Evolutionary conservation across 2,329 filamentous ascomycete species (phyloP).

Genomic region (Claviceps citrina): DNA sequence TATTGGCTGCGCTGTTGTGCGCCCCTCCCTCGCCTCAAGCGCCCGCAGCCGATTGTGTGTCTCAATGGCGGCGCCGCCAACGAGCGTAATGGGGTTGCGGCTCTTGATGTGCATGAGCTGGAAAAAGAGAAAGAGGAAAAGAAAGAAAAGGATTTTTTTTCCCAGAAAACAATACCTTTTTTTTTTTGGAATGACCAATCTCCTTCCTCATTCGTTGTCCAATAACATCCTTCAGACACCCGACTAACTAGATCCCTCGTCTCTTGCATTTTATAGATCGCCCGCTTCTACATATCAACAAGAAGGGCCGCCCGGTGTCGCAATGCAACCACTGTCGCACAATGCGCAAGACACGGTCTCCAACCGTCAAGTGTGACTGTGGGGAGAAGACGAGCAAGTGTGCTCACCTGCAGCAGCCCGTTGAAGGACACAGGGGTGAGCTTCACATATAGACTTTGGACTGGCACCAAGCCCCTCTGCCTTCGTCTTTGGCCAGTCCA

Average conservation of each 20-base stretch:
- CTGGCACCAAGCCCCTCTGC: not conserved
- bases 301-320: conserved; percentile 91
- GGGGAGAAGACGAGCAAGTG: conserved; percentile 75
- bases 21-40: not conserved
- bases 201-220: too few relatives aligned
- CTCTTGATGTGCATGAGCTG: not conserved
- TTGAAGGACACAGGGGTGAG: conserved; percentile 46
- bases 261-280: conserved; percentile 45
- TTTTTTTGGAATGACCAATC: too few relatives aligned
- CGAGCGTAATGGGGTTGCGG: too few relatives aligned
- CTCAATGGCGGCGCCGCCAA: not conserved
- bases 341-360: conserved; percentile 87
- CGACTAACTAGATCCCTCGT: conserved; percentile 1
- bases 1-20: not conserved
- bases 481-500: conserved; percentile 3
- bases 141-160: not conserved
- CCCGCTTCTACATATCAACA: conserved; percentile 85
- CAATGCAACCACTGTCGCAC: conserved; percentile 95
- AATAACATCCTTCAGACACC: not conserved
- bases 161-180: not conserved
- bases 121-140: not conserved
- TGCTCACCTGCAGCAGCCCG: conserved; percentile 40
- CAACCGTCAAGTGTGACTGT: conserved; percentile 93
- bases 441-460: conserved; percentile 4
- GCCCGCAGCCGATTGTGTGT: not conserved